phyloP scores from a whole-genome alignment of 1,284 basidiomycete species.

The Mycosarcoma mackinlayi region DNA sequence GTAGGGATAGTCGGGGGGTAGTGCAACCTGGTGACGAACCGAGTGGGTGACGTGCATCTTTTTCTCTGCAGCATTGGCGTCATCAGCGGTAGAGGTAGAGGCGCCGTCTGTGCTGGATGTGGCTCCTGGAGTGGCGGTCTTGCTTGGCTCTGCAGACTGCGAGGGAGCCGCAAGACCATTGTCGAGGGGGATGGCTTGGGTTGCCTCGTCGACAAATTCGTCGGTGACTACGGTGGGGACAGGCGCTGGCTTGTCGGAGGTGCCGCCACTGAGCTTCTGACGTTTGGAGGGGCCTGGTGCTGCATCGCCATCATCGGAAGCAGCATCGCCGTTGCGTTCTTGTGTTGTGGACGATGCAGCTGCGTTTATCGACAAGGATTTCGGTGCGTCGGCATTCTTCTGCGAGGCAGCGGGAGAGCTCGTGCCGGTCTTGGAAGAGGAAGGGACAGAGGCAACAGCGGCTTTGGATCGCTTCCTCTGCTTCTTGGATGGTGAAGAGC shows the following conservation, averaged over 20 bases:
- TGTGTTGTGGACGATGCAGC: background rate
- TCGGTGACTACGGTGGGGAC: conserved; percentile 55
- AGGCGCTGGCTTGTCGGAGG: conserved; percentile 23
- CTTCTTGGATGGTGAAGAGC: conserved; percentile 42
- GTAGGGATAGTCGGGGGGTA: conserved; percentile 92
- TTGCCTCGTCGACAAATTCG: conserved; percentile 55
- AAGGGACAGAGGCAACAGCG: conserved; percentile 12
- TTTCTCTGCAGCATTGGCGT: conserved; percentile 35
- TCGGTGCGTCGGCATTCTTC: background rate
- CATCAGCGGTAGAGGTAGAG: conserved; percentile 17
- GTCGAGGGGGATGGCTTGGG: conserved; percentile 33
- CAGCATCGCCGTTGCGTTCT: conserved; percentile 9
- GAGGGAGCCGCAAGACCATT: conserved; percentile 26
- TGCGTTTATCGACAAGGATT: conserved; percentile 3
- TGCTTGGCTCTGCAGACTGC: conserved; percentile 8
- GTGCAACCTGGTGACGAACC: conserved; percentile 91
- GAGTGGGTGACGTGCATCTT: conserved; percentile 63
- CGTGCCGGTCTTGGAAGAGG: conserved; percentile 4
- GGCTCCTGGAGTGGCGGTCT: background rate
- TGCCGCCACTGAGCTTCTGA: conserved; percentile 31
- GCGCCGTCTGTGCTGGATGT: conserved; percentile 5
- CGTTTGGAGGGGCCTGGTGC: conserved; percentile 43
- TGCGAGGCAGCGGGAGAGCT: conserved; percentile 1
- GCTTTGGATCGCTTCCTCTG: conserved; percentile 42
- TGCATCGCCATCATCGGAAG: conserved; percentile 19